A percentile compares a stretch with the other conserved stretches of the same genome.
phyloP scores from a whole-genome alignment of 805 yeast genomes.

The Candida orba region DNA sequence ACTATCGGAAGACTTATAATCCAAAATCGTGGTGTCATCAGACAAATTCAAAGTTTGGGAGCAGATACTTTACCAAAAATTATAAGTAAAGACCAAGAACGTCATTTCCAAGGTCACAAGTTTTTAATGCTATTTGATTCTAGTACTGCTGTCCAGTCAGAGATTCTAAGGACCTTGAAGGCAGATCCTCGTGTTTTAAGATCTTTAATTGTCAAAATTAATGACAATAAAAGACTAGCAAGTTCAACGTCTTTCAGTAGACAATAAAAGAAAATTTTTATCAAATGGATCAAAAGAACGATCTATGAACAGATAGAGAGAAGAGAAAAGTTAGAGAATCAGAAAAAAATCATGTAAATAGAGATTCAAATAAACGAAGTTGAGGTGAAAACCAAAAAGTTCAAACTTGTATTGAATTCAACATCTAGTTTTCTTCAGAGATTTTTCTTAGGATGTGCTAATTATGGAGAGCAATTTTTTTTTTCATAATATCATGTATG shows the following conservation, averaged over 20 bases:
- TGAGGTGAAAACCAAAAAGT: no score
- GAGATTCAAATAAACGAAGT: no score
- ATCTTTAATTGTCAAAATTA: constrained; percentile 61
- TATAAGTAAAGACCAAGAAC: constrained; percentile 77
- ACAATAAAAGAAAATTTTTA: background rate
- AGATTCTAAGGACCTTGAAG: constrained; percentile 69
- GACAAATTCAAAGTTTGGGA: constrained; percentile 77
- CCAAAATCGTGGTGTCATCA: constrained; percentile 88
- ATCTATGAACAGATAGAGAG: background rate
- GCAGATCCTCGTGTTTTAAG: constrained; percentile 89
- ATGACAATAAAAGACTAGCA: constrained; percentile 43
- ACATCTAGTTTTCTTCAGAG: no score
- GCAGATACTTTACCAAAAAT: constrained; percentile 72
- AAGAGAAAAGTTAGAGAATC: background rate
- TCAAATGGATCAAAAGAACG: no score
- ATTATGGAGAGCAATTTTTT: no score
- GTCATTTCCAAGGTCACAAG: constrained; percentile 85
- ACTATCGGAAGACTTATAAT: constrained; percentile 80
- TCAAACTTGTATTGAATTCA: no score
- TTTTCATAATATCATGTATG: background rate
- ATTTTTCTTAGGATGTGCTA: no score
- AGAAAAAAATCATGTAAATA: background rate
- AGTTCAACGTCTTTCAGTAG: constrained; percentile 53
- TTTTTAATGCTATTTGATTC: constrained; percentile 84
- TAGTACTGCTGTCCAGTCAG: constrained; percentile 79